Evolutionary conservation across 257 asterid species (phyloP).

Genomic region (Osmanthus fragrans): DNA sequence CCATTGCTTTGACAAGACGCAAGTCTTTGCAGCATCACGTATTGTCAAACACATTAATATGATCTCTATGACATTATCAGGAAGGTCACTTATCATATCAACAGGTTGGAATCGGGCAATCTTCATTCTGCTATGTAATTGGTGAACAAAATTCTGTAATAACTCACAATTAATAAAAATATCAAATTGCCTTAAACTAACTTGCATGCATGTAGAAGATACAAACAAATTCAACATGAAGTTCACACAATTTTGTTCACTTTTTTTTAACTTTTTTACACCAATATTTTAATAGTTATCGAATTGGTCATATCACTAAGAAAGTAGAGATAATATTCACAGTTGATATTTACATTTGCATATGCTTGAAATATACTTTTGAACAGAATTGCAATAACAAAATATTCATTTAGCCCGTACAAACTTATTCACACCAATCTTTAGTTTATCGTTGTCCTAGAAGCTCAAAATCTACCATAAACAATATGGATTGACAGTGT

Average conservation of each 20-base stretch:
- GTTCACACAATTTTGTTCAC: neutral
- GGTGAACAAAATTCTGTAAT: neutral
- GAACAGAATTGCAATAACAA: neutral
- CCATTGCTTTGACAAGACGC: constrained; percentile 22
- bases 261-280: neutral
- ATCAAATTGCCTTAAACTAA: neutral
- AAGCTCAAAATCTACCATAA: too few species aligned
- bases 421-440: too few species aligned
- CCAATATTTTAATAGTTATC: neutral
- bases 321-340: too few species aligned
- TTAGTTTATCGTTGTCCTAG: too few species aligned
- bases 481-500: too few species aligned
- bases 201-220: neutral
- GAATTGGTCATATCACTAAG: too few species aligned
- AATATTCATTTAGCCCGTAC: neutral
- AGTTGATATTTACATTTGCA: too few species aligned
- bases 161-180: neutral
- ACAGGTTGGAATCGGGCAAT: neutral
- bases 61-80: neutral
- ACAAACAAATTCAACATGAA: neutral
- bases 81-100: constrained; percentile 16
- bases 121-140: neutral
- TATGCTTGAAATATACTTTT: neutral
- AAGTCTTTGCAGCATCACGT: constrained; percentile 17
- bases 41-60: constrained; percentile 11